Percentiles rank a stretch among this genome's conserved stretches.
Evolutionary conservation across 2,329 filamentous ascomycete species (phyloP).

Genomic region (Cordyceps militaris): DNA sequence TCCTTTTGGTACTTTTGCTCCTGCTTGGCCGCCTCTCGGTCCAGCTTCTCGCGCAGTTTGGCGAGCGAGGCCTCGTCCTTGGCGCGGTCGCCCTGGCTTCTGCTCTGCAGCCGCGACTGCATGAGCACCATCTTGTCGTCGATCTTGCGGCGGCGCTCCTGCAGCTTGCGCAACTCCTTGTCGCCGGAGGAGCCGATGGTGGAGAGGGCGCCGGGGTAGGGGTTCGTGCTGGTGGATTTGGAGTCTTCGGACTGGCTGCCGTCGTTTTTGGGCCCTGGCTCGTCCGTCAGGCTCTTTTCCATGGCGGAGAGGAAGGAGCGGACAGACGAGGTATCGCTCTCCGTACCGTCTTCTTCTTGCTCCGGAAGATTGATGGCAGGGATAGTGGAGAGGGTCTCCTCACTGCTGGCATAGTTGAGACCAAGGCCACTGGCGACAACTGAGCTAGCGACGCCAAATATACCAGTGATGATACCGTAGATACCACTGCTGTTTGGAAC

Average conservation of each 20-base stretch:
- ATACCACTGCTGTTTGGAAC: slow-evolving; percentile 39
- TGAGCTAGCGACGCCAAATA: slow-evolving; percentile 43
- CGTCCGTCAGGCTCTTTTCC: slow-evolving; percentile 27
- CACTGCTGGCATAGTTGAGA: slow-evolving; percentile 21
- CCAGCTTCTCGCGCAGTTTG: slow-evolving; percentile 57
- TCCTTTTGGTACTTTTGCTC: slow-evolving; percentile 61
- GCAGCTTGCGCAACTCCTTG: slow-evolving; percentile 58
- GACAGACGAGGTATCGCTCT: slow-evolving; percentile 40
- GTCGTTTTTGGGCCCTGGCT: slow-evolving; percentile 21
- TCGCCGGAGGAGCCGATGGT: slow-evolving; percentile 33
- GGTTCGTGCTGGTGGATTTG: slow-evolving; percentile 15
- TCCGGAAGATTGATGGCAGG: slow-evolving; percentile 18
- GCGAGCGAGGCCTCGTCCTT: slow-evolving; percentile 44
- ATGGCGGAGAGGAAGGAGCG: slow-evolving; percentile 44
- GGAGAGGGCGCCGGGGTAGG: not conserved
- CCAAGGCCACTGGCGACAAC: slow-evolving; percentile 34
- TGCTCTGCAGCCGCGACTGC: slow-evolving; percentile 39
- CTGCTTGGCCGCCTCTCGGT: slow-evolving; percentile 56
- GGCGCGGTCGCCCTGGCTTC: slow-evolving; percentile 40
- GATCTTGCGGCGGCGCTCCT: slow-evolving; percentile 53
- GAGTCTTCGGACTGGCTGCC: slow-evolving; percentile 32
- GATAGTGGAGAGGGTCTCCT: slow-evolving; percentile 22
- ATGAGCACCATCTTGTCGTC: slow-evolving; percentile 55
- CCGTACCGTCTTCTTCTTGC: slow-evolving; percentile 20
- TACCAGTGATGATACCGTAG: slow-evolving; percentile 49